Evolutionary conservation across 768 basidiomycete species (phyloP).

Genomic region (Sporobolomyces roseus): DNA sequence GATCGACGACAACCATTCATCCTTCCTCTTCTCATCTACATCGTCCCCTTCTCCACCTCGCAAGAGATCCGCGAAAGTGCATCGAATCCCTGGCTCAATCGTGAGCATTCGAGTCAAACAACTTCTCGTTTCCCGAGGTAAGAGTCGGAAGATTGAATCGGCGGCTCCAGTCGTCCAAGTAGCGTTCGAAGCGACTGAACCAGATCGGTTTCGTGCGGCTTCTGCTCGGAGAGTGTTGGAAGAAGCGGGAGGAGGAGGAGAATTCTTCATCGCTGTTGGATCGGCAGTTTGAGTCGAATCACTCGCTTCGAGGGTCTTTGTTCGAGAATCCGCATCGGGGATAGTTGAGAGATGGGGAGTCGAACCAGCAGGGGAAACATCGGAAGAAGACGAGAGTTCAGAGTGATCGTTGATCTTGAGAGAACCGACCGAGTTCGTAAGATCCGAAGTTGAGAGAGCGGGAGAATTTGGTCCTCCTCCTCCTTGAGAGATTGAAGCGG

Average conservation of each 20-base stretch:
- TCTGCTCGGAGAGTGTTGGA: conserved; percentile 16
- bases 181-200: conserved; percentile 50
- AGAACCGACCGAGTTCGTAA: conserved; percentile 3
- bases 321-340: neutral
- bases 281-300: conserved; percentile 46
- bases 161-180: conserved; percentile 70
- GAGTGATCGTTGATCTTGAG: conserved; percentile 18
- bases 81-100: conserved; percentile 80
- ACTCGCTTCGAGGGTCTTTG: no score
- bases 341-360: conserved; percentile 4
- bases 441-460: neutral
- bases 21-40: conserved; percentile 60
- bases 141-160: conserved; percentile 91
- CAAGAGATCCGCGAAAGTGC: conserved; percentile 86
- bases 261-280: no score
- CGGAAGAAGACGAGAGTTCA: conserved; percentile 2
- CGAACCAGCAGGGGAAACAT: conserved; percentile 1
- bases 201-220: conserved; percentile 38
- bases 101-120: conserved; percentile 90
- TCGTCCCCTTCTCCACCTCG: conserved; percentile 60
- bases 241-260: conserved; percentile 27
- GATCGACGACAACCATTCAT: conserved; percentile 80
- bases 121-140: conserved; percentile 86
- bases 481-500: conserved; percentile 15
- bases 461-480: neutral